A percentile compares a stretch with the other conserved stretches of the same genome.
Evolutionary conservation across 768 basidiomycete genomes (phyloP).

Genomic region (Termitomyces sp.): DNA sequence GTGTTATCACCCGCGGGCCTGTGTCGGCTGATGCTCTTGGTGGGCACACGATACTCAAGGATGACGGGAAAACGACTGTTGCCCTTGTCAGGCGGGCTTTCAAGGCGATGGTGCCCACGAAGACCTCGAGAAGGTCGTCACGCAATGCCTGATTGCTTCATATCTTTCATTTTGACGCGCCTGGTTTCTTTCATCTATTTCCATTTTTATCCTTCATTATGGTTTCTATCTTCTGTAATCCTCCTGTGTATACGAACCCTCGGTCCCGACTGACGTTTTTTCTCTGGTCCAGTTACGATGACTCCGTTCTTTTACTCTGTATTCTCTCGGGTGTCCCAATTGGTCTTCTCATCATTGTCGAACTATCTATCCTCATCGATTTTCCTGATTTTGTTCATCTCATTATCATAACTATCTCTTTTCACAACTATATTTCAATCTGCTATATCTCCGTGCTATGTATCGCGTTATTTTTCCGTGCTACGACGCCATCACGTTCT

Average conservation of each 20-base stretch:
- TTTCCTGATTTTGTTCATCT: not conserved
- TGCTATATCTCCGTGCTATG: conserved; percentile 11
- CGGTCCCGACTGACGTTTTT: not conserved
- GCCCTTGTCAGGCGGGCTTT: conserved; percentile 65
- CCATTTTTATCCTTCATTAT: conserved; percentile 2
- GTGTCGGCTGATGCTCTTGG: conserved; percentile 14
- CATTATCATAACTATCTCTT: not conserved
- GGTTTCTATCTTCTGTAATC: not conserved
- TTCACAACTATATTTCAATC: not conserved
- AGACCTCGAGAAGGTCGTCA: conserved; percentile 46
- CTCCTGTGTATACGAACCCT: not conserved
- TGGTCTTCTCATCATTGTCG: not conserved
- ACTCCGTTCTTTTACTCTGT: not conserved
- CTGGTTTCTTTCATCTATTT: not conserved
- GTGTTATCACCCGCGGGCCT: conserved; percentile 37
- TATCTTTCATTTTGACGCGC: not conserved
- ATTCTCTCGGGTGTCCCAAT: too few species aligned
- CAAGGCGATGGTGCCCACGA: conserved; percentile 70
- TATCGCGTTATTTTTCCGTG: conserved; percentile 8
- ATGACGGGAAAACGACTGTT: conserved; percentile 44
- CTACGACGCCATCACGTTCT: conserved; percentile 1
- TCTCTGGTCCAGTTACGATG: not conserved
- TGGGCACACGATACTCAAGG: conserved; percentile 27
- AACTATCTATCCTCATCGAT: not conserved
- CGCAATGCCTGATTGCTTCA: conserved; percentile 31